Evolutionary conservation across 805 yeast species (phyloP).

Genomic region (Candida sithepensis): DNA sequence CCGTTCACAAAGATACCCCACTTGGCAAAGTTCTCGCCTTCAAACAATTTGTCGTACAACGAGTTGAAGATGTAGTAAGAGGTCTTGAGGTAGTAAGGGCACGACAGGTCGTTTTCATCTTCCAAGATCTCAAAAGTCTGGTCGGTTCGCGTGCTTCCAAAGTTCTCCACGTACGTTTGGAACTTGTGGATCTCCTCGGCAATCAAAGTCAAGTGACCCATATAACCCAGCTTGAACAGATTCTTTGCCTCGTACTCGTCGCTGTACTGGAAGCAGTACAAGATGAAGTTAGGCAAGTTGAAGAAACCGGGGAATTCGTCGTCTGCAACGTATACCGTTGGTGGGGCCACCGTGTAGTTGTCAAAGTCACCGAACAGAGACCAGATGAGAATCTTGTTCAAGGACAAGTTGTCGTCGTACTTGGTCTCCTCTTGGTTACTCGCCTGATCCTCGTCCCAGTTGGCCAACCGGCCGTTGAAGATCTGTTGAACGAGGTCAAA

Average conservation of each 20-base stretch:
- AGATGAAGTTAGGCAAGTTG: slow-evolving; percentile 28
- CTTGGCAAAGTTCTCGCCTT: slow-evolving; percentile 19
- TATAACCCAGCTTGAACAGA: slow-evolving; percentile 51
- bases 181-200: slow-evolving; percentile 61
- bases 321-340: slow-evolving; percentile 5
- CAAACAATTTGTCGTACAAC: slow-evolving; percentile 30
- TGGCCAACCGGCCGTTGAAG: slow-evolving; percentile 60
- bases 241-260: slow-evolving; percentile 30
- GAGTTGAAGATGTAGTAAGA: slow-evolving; percentile 31
- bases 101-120: slow-evolving; percentile 24
- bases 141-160: slow-evolving; percentile 31
- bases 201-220: slow-evolving; percentile 78
- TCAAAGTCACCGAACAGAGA: slow-evolving; percentile 31
- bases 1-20: slow-evolving; percentile 53
- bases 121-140: slow-evolving; percentile 28
- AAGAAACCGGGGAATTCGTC: slow-evolving; percentile 30
- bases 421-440: slow-evolving; percentile 31
- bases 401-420: slow-evolving; percentile 31
- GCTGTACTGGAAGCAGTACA: slow-evolving; percentile 28
- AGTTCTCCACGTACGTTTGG: slow-evolving; percentile 32
- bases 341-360: slow-evolving; percentile 16
- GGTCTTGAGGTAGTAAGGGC: slow-evolving; percentile 29
- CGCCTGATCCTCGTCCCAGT: slow-evolving; percentile 35
- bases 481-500: slow-evolving; percentile 94
- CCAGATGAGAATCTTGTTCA: slow-evolving; percentile 34